Evolutionary conservation across 306 rosid species (phyloP).

Genomic region (Oxytropis ochrocephala): DNA sequence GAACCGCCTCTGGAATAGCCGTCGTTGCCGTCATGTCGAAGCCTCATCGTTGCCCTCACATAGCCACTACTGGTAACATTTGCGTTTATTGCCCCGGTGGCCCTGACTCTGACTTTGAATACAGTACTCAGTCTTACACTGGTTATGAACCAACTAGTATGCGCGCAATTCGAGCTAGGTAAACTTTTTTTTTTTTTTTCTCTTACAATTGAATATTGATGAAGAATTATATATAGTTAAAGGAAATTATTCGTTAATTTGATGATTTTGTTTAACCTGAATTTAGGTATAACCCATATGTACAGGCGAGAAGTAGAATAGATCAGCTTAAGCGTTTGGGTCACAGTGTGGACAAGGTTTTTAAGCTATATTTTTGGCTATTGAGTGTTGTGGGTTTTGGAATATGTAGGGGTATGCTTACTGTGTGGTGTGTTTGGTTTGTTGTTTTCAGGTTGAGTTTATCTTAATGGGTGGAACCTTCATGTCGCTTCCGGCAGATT

Average conservation of each 20-base stretch:
- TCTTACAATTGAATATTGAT: neutral
- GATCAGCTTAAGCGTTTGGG: conserved; percentile 99
- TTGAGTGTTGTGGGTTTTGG: neutral
- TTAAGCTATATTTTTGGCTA: conserved; percentile 5
- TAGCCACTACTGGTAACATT: conserved; percentile 90
- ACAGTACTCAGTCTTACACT: conserved; percentile 93
- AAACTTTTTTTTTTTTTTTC: neutral
- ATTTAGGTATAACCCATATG: conserved; percentile 93
- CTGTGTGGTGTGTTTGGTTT: neutral
- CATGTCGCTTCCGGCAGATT: conserved; percentile 91
- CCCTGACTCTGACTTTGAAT: conserved; percentile 95
- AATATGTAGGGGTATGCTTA: neutral
- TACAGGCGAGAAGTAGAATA: conserved; percentile 91
- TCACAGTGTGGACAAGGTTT: conserved; percentile 95
- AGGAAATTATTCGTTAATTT: neutral
- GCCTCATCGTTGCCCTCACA: conserved; percentile 96
- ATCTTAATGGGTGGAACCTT: conserved; percentile 97
- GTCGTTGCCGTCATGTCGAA: conserved; percentile 98
- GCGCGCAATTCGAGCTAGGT: conserved; percentile 99
- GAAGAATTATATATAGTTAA: neutral
- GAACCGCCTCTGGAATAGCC: conserved; percentile 92
- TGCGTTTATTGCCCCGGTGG: conserved; percentile 98
- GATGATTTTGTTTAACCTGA: conserved; percentile 10
- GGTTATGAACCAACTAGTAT: conserved; percentile 98
- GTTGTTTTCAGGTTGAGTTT: conserved; percentile 77